These are phyloP conservation scores for Apiotrichum akiyoshidainum DNA, from an alignment of 1,284 basidiomycete species.

Conservation along the genomic window DNA sequence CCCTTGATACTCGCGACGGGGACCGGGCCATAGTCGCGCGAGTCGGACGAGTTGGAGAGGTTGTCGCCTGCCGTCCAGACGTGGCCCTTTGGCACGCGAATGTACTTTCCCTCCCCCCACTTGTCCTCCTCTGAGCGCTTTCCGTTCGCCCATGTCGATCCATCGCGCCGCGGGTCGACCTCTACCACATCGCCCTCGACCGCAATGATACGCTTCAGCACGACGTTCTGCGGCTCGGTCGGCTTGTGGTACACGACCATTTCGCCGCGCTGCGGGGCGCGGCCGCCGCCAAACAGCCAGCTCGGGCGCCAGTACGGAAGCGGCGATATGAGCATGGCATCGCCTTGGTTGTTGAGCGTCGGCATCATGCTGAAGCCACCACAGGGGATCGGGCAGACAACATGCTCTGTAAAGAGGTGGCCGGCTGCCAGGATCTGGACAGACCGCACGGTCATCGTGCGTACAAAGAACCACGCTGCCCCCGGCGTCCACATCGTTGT, in stretches of 20 bases:
- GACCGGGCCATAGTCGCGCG: slow-evolving; percentile 85
- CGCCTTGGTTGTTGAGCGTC: slow-evolving; percentile 59
- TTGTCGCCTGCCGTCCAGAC: slow-evolving; percentile 96
- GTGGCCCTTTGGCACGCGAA: slow-evolving; percentile 73
- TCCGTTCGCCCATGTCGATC: slow-evolving; percentile 49
- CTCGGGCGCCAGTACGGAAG: slow-evolving; percentile 45
- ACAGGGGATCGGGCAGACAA: slow-evolving; percentile 21
- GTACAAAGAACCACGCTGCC: neutral
- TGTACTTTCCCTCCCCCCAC: slow-evolving; percentile 5
- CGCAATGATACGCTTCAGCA: slow-evolving; percentile 90
- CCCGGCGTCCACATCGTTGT: neutral
- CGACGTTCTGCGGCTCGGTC: slow-evolving; percentile 58
- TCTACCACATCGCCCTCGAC: slow-evolving; percentile 85
- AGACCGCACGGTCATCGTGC: neutral
- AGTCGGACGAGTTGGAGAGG: slow-evolving; percentile 75
- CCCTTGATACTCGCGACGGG: slow-evolving; percentile 77
- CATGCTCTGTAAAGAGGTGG: neutral
- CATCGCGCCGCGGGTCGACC: slow-evolving; percentile 62
- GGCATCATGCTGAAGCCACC: slow-evolving; percentile 83
- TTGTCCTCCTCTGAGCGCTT: neutral
- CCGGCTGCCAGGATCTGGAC: slow-evolving; percentile 2
- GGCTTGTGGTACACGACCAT: slow-evolving; percentile 76
- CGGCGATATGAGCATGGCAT: slow-evolving; percentile 56
- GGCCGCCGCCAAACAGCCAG: slow-evolving; percentile 12
- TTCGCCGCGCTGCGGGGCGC: slow-evolving; percentile 67